These are phyloP conservation scores for Chamaecrista fasciculata DNA, from an alignment of 306 rosid genomes.

Conservation along the genomic window DNA sequence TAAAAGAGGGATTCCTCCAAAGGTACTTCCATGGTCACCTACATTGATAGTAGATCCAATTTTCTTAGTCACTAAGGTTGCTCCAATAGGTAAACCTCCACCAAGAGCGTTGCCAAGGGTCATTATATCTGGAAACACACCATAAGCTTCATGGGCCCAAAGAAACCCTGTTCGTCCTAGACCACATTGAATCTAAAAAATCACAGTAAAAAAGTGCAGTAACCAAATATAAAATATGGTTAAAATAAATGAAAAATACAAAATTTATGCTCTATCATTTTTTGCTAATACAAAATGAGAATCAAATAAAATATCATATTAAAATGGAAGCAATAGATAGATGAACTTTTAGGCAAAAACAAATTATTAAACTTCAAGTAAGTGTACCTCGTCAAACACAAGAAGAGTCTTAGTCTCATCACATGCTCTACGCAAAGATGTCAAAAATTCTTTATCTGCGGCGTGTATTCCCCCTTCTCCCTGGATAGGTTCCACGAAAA, in stretches of 20 bases:
- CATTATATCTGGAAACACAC: conserved; percentile 84
- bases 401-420: conserved; percentile 77
- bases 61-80: conserved; percentile 67
- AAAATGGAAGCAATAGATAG: not conserved
- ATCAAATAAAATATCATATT: not conserved
- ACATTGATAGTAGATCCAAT: conserved; percentile 66
- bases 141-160: conserved; percentile 84
- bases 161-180: conserved; percentile 81
- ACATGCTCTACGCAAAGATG: conserved; percentile 68
- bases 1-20: conserved; percentile 75
- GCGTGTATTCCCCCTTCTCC: conserved; percentile 94
- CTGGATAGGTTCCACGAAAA: conserved; percentile 92
- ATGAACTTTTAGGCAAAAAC: not conserved
- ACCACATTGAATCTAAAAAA: conserved; percentile 85
- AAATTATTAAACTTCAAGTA: not conserved
- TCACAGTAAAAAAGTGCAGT: conserved; percentile 1
- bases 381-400: conserved; percentile 84
- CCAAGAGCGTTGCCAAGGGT: conserved; percentile 96
- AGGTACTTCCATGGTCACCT: conserved; percentile 95
- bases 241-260: too few species aligned
- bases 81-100: conserved; percentile 95
- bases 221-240: conserved; percentile 3
- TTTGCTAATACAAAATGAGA: not conserved
- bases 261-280: not conserved
- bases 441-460: conserved; percentile 80